Evolutionary conservation across 192 early-diverging fungal genomes (phyloP).

Genomic region (Entomortierella beljakovae): DNA sequence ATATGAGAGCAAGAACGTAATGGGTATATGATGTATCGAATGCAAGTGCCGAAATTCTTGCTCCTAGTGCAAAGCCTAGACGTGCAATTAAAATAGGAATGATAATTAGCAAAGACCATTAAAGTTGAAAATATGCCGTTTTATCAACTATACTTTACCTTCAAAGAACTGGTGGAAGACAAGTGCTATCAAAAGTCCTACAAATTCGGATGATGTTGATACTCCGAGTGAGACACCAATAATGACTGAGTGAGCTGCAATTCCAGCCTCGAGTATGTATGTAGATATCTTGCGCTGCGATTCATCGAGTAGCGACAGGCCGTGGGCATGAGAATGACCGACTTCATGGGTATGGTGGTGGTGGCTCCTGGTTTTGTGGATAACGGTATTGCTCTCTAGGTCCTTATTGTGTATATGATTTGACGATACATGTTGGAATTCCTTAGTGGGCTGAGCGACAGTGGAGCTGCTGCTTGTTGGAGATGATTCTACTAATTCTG

Average conservation of each 20-base stretch:
- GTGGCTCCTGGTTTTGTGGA: neutral
- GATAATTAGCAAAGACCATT: neutral
- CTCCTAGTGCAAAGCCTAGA: constrained; percentile 76
- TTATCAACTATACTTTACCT: neutral
- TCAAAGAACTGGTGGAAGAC: constrained; percentile 77
- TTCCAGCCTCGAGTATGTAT: constrained; percentile 74
- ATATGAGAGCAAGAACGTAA: constrained; percentile 65
- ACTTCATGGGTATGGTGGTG: neutral
- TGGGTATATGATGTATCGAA: constrained; percentile 56
- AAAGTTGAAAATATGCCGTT: too few species aligned
- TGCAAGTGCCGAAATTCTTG: constrained; percentile 66
- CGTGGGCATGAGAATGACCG: constrained; percentile 18
- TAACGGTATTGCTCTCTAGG: neutral
- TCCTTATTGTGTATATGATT: neutral
- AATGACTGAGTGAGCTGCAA: constrained; percentile 79
- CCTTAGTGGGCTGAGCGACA: neutral
- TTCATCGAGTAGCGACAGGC: neutral
- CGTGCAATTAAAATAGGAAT: neutral
- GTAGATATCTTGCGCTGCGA: constrained; percentile 54
- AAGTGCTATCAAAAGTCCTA: constrained; percentile 71
- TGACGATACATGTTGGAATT: neutral
- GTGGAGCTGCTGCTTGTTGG: neutral
- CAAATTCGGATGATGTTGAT: constrained; percentile 66
- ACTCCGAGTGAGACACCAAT: constrained; percentile 77
- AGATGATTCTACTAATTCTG: neutral